These are phyloP conservation scores for Magnusiomyces magnusii DNA, from an alignment of 1,139 yeast genomes.

Conservation along the genomic window DNA sequence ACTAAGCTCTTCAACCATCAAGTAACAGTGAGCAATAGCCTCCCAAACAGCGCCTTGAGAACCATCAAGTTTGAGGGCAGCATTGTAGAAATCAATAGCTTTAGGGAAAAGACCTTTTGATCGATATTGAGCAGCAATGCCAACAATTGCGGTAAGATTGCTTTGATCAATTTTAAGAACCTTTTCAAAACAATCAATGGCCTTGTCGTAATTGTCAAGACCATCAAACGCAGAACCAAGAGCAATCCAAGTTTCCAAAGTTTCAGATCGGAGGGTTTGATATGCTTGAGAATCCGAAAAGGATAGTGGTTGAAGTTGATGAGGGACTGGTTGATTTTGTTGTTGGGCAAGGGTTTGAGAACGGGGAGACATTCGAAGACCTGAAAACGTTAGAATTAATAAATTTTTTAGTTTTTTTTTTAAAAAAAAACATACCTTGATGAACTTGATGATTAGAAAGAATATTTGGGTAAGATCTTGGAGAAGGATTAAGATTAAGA, in stretches of 20 bases:
- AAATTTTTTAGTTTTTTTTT: no score
- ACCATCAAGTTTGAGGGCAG: conserved; percentile 62
- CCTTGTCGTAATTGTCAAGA: conserved; percentile 81
- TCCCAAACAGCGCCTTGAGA: conserved; percentile 98
- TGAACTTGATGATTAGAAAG: neutral
- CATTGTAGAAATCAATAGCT: conserved; percentile 90
- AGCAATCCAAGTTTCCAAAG: conserved; percentile 90
- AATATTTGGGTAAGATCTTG: conserved; percentile 2
- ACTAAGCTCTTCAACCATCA: conserved; percentile 93
- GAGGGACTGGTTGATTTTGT: conserved; percentile 2
- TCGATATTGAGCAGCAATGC: conserved; percentile 81
- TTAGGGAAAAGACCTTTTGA: conserved; percentile 84
- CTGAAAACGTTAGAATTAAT: neutral
- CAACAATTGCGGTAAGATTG: conserved; percentile 75
- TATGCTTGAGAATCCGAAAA: conserved; percentile 38
- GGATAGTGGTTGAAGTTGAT: neutral
- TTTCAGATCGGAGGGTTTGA: conserved; percentile 41
- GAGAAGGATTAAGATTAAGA: neutral
- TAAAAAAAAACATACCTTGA: neutral
- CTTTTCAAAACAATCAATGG: conserved; percentile 79
- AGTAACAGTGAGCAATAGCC: conserved; percentile 87
- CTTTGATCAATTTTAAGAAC: conserved; percentile 82
- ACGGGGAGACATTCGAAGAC: conserved; percentile 3
- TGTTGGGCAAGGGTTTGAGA: neutral
- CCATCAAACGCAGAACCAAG: conserved; percentile 83